Base-by-base conservation (phyloP, 176 grass and related monocot genomes). In the Chrysopogon serrulatus region DNA sequence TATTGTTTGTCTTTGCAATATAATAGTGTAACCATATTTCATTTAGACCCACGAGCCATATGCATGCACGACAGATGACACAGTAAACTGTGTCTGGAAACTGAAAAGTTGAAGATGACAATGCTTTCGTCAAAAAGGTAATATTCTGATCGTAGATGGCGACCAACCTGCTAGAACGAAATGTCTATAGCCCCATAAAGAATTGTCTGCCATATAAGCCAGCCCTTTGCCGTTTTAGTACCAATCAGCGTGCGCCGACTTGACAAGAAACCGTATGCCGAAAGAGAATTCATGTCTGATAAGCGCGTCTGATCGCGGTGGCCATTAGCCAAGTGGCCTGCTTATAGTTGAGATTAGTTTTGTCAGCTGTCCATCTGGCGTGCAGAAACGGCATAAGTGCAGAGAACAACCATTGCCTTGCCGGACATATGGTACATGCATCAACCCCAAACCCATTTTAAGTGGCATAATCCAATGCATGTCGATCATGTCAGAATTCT, bases 291-390 rank as follows among this genome's bases (percentile, higher is more conserved):
- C 34, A 28, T 88, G 76, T 68, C 47, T 10, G 28, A 85, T 49
- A 62, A 64, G 82, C 51, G 77, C 48, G 24, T 81, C 30, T 4
- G 36, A 68, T 74, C 76, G 37, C 37, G 14, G 35, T 90, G 83
- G 79, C 83, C 88, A 90, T 82, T 90, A 86, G 43, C 41, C 34
- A 66, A 82, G 73, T 82, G 79, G 83, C 18, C 64, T 56, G 54
- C 32, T 68, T 33, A 31, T 69, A 37, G 48, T 31, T 78, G 65
- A 28, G 4, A 17, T 72, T 85, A 14, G 78, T 77, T 82, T 85
- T 67, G 66, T 73, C 73, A 59, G 27, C 57, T 33, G 66, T 40
- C 66, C 78, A 82, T 73, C 65, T 37, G 35, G 65, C 9, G 3
- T 44, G 64, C 31, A 70, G 2, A 66, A 73, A 61, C 11, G 9